Conservation (phyloP, 75 land plant species). For the Sequoia sempervirens region DNA sequence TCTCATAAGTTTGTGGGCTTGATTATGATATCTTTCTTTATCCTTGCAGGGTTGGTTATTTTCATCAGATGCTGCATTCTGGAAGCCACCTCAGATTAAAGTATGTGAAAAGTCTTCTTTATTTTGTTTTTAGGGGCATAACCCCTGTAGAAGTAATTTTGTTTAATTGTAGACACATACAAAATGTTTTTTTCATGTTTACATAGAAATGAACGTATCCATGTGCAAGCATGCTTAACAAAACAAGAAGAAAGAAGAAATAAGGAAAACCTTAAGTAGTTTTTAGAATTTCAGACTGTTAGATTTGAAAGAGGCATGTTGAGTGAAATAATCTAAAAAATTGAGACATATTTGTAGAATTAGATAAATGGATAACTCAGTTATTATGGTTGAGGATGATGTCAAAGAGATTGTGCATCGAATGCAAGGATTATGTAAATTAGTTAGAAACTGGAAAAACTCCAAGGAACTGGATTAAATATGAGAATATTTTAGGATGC, state of each 20-base stretch:
- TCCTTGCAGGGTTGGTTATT: slow-evolving; percentile 92
- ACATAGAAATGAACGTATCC: not conserved
- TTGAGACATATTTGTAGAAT: not conserved
- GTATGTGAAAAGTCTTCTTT: slow-evolving; percentile 24
- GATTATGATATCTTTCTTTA: slow-evolving; percentile 5
- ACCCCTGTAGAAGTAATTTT: not conserved
- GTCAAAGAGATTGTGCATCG: not conserved
- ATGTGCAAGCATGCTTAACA: not conserved
- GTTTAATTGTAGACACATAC: not conserved
- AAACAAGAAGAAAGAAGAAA: not conserved
- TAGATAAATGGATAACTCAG: not conserved
- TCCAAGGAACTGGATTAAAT: not conserved
- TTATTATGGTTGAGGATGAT: not conserved
- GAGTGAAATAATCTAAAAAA: not conserved
- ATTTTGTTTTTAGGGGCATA: not conserved
- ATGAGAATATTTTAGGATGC: not conserved
- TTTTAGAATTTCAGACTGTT: not conserved
- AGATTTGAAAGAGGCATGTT: not conserved
- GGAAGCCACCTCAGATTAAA: slow-evolving; percentile 96
- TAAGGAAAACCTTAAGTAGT: not conserved
- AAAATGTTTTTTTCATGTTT: not conserved
- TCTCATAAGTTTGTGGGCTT: not conserved
- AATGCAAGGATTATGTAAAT: not conserved
- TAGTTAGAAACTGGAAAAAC: not conserved
- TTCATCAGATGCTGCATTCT: slow-evolving; percentile 75